Evolutionary conservation across 306 rosid species (phyloP).

Genomic region (Citrullus colocynthis): DNA sequence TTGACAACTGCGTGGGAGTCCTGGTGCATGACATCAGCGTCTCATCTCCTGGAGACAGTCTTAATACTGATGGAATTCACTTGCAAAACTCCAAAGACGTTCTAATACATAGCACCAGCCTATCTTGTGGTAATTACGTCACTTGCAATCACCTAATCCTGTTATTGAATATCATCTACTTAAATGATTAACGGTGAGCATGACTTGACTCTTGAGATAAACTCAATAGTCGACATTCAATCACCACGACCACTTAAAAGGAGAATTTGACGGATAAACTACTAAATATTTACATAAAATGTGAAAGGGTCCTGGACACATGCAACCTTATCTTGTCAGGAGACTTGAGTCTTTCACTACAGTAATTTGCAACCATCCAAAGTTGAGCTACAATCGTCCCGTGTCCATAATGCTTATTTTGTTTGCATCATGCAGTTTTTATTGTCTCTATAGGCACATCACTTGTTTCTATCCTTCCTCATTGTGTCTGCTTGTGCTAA

Average conservation of each 20-base stretch:
- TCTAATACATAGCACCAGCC: constrained; percentile 46
- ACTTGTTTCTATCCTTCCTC: not conserved
- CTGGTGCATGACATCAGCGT: constrained; percentile 61
- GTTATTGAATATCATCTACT: not conserved
- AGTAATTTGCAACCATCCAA: constrained; percentile 11
- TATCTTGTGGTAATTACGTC: constrained; percentile 65
- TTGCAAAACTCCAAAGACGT: constrained; percentile 83
- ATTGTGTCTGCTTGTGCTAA: not conserved
- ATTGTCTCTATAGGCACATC: not conserved
- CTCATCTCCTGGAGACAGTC: constrained; percentile 86
- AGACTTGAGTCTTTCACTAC: not conserved
- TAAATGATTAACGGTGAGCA: not conserved
- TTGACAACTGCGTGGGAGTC: constrained; percentile 85
- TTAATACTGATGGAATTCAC: constrained; percentile 94
- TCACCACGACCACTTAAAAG: not conserved
- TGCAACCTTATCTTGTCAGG: constrained; percentile 1
- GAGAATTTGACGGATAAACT: not conserved
- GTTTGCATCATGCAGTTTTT: not conserved
- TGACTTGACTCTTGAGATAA: not conserved
- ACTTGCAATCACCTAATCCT: not conserved
- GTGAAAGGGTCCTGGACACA: not conserved
- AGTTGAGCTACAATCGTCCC: not conserved
- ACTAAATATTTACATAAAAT: not conserved
- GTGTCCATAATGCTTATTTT: constrained; percentile 3
- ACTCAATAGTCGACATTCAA: not conserved